Conservation (phyloP, 2,329 filamentous ascomycete genomes). For the Pseudopyricularia cyperi region DNA sequence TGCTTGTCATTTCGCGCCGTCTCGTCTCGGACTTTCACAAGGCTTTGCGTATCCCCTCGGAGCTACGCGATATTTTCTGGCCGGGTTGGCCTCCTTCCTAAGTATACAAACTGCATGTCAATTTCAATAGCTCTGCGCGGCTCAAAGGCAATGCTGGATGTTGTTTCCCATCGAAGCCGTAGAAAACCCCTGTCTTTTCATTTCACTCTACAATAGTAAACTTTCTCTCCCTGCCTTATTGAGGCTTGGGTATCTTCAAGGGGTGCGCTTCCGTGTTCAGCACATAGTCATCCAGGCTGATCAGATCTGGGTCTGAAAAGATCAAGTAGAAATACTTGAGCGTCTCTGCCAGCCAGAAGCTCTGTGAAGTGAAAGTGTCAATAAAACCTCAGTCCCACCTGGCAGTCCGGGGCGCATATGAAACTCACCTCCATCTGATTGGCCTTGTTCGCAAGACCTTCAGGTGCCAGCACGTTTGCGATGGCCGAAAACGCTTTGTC, state of each 20-base stretch:
- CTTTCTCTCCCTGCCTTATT: not conserved
- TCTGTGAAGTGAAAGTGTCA: not conserved
- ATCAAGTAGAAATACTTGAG: slow-evolving; percentile 11
- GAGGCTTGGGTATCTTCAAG: slow-evolving; percentile 24
- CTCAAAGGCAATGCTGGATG: too few relatives aligned
- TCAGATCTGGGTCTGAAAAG: slow-evolving; percentile 7
- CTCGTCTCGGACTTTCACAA: too few relatives aligned
- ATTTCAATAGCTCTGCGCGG: too few relatives aligned
- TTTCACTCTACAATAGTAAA: too few relatives aligned
- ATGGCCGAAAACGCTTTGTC: slow-evolving; percentile 9
- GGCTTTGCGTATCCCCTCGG: too few relatives aligned
- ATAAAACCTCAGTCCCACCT: not conserved
- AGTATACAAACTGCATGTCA: too few relatives aligned
- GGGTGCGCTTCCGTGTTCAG: slow-evolving; percentile 10
- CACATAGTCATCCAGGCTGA: slow-evolving; percentile 10
- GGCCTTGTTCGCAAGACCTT: not conserved
- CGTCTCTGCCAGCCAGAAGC: slow-evolving; percentile 11
- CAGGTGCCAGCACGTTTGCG: slow-evolving; percentile 6
- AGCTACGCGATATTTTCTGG: too few relatives aligned
- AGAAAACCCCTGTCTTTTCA: too few relatives aligned
- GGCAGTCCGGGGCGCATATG: too few relatives aligned
- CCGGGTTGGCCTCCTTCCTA: too few relatives aligned
- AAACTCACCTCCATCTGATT: not conserved
- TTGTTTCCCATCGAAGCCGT: too few relatives aligned
- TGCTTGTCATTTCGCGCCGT: too few relatives aligned